Base-by-base conservation (phyloP, 1,284 basidiomycete species). In the Irpex lacteus region DNA sequence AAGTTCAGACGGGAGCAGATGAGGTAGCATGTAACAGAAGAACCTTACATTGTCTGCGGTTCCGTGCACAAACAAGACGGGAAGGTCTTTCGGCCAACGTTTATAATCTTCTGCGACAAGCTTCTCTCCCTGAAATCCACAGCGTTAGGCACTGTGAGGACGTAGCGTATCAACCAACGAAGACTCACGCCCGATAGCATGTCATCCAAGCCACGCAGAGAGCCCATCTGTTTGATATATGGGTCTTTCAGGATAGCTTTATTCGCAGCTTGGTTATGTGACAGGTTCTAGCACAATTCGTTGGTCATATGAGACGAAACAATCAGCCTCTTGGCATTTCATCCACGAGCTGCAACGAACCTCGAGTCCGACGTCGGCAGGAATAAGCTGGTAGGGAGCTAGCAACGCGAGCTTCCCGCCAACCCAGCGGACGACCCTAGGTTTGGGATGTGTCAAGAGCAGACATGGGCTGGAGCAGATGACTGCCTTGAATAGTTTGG, bases 41-140 rank as follows among this genome's bases (percentile, higher is more conserved):
- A n/a, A n/a, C n/a, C n/a, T n/a, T n/a, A n/a, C n/a, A n/a, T 82
- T 79, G 76, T 97, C 95, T 5, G 76, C 88, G 0, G 85, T 88
- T 5, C 95, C 95, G 70, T 96, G 94, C 32, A 90, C 71, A 50
- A 95, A 76, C 26, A 95, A 73, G 54, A 91, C 89, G 11, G 94
- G 93, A 47, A 95, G 79, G 9, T 82, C 76, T 63, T 80, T 79
- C 0, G 93, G 92, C 92, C 92, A 97, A 37, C 82, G 74, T 63
- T 83, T 80, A 68, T 87, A 85, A 50, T 81, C 79, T 4, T 76
- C 77, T 15, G 76, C 70, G 21, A 90, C 74, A 4, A 95, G 77
- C 13, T 74, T 71, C 68, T 90, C 88, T 11, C 90, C 90, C 89
- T 92, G 21, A 54, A 63, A 60, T 49, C 49, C 37, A 52, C 38